Conservation (phyloP, 768 basidiomycete species). For the Serendipita vermifera region DNA sequence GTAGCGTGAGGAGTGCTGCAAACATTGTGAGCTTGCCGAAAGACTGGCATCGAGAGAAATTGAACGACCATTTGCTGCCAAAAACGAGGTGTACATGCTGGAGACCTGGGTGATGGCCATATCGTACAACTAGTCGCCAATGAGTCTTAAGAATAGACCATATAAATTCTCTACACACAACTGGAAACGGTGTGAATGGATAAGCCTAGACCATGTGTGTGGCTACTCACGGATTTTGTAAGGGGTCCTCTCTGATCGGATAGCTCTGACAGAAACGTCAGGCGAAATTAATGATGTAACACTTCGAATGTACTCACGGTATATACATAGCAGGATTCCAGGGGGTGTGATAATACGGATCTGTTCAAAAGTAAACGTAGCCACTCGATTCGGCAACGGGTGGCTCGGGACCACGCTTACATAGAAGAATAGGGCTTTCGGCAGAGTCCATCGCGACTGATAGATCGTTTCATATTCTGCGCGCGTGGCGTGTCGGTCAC, state of each 20-base stretch:
- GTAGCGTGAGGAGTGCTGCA: constrained; percentile 2
- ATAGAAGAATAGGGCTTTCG: neutral
- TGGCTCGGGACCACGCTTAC: neutral
- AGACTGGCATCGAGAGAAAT: too few species aligned
- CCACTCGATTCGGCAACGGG: neutral
- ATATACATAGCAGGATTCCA: neutral
- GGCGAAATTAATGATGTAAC: neutral
- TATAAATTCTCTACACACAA: neutral
- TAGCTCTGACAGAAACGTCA: neutral
- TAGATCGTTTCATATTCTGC: constrained; percentile 4
- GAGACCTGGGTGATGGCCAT: neutral
- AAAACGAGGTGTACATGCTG: neutral
- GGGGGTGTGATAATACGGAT: neutral
- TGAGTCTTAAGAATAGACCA: neutral
- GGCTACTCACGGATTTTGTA: neutral
- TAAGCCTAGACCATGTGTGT: neutral
- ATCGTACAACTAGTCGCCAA: neutral
- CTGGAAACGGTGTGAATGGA: neutral
- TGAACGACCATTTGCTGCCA: neutral
- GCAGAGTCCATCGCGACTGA: constrained; percentile 1
- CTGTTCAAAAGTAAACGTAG: neutral
- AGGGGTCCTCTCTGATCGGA: neutral
- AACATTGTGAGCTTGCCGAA: too few species aligned
- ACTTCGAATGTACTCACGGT: neutral
- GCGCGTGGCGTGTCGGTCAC: neutral